Conservation (phyloP, 768 basidiomycete species). For the Pleurotus sapidus region DNA sequence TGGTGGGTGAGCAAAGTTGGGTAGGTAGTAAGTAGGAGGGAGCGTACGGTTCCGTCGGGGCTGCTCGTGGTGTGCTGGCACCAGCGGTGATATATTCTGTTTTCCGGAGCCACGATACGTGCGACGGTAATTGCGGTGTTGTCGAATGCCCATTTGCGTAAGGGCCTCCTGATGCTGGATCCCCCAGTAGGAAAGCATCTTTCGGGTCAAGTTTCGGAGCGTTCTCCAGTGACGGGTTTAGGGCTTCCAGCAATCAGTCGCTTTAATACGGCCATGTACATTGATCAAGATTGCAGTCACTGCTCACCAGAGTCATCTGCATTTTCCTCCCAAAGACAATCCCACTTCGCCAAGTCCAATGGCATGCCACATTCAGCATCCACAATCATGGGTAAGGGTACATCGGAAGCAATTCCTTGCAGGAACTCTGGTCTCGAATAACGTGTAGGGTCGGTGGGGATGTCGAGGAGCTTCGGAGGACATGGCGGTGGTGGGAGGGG, state of each 20-base stretch:
- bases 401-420: constrained; percentile 74
- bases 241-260: constrained; percentile 16
- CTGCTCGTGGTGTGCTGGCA: constrained; percentile 41
- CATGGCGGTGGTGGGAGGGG: constrained; percentile 95
- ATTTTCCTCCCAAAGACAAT: constrained; percentile 80
- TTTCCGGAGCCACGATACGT: constrained; percentile 90
- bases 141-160: constrained; percentile 38
- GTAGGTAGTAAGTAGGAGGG: neutral
- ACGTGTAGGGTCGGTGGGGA: constrained; percentile 86
- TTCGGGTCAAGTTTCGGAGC: constrained; percentile 66
- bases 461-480: constrained; percentile 91
- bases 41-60: constrained; percentile 55
- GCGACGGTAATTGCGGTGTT: constrained; percentile 39
- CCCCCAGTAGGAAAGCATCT: constrained; percentile 74
- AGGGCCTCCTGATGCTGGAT: constrained; percentile 49
- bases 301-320: constrained; percentile 62
- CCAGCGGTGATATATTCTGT: constrained; percentile 80
- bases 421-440: constrained; percentile 87
- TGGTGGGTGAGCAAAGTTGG: neutral
- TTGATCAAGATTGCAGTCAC: neutral
- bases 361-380: constrained; percentile 98
- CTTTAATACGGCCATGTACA: neutral
- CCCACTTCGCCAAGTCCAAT: constrained; percentile 80
- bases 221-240: constrained; percentile 68
- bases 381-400: constrained; percentile 91